A percentile compares a stretch with the other conserved stretches of the same genome.
Conservation (phyloP, 2,329 filamentous ascomycete species). For the Aspergillus sp. region DNA sequence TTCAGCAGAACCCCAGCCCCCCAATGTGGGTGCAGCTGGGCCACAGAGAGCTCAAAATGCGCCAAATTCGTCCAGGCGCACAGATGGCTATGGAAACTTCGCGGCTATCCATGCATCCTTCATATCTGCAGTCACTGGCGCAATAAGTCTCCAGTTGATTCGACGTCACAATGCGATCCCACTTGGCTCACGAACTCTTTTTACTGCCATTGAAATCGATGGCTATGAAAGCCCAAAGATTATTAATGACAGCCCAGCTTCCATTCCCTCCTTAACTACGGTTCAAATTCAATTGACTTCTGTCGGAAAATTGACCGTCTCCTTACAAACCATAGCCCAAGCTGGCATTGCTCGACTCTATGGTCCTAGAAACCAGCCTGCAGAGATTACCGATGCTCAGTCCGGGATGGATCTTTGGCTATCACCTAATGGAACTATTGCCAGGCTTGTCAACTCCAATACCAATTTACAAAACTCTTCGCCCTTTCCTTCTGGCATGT, state of each 20-base stretch:
- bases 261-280: slow-evolving; percentile 28
- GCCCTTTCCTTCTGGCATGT: slow-evolving; percentile 15
- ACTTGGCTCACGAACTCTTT: slow-evolving; percentile 36
- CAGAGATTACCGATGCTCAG: slow-evolving; percentile 12
- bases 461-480: slow-evolving; percentile 11
- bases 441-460: slow-evolving; percentile 26
- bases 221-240: slow-evolving; percentile 24
- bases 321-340: slow-evolving; percentile 32
- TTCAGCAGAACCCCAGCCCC: slow-evolving; percentile 22
- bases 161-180: slow-evolving; percentile 33
- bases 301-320: slow-evolving; percentile 32
- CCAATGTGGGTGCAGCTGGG: slow-evolving; percentile 12
- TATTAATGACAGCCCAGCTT: slow-evolving; percentile 19
- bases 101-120: slow-evolving; percentile 36
- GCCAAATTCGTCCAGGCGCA: slow-evolving; percentile 18
- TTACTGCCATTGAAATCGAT: slow-evolving; percentile 28
- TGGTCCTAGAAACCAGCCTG: slow-evolving; percentile 12
- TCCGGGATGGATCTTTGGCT: slow-evolving; percentile 35
- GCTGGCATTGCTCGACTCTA: slow-evolving; percentile 29
- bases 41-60: slow-evolving; percentile 20
- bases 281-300: slow-evolving; percentile 34
- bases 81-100: slow-evolving; percentile 26
- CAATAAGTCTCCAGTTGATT: slow-evolving; percentile 32
- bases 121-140: slow-evolving; percentile 34
- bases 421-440: slow-evolving; percentile 34